Evolutionary conservation across 768 basidiomycete genomes (phyloP).

Genomic region (Boletus pseudo-olivaceus): DNA sequence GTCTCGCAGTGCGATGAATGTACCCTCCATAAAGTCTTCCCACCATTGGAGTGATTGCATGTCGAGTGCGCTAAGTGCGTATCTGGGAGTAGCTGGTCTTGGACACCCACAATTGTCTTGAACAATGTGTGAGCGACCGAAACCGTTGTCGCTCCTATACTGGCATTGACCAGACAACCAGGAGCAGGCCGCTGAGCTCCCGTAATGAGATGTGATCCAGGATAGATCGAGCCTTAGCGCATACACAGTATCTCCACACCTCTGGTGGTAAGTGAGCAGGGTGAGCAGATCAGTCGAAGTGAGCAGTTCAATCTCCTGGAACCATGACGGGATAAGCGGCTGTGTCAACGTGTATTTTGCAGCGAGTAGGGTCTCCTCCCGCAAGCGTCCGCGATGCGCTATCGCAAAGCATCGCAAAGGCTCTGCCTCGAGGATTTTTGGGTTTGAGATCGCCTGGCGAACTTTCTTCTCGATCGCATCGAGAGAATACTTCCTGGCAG

Average conservation of each 20-base stretch:
- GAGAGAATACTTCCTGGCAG: neutral
- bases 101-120: neutral
- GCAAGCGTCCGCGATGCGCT: neutral
- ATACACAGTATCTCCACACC: slow-evolving; percentile 11
- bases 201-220: slow-evolving; percentile 12
- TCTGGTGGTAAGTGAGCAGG: slow-evolving; percentile 19
- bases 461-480: neutral
- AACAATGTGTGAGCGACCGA: no score
- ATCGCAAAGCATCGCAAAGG: neutral
- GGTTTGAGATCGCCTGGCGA: neutral
- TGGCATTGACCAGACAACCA: no score
- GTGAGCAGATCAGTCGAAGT: slow-evolving; percentile 21
- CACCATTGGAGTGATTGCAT: slow-evolving; percentile 8
- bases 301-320: slow-evolving; percentile 26
- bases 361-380: neutral
- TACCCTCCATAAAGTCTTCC: slow-evolving; percentile 17
- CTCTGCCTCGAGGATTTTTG: neutral
- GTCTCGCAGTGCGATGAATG: slow-evolving; percentile 11
- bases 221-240: neutral
- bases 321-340: slow-evolving; percentile 20
- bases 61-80: neutral
- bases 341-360: slow-evolving; percentile 18
- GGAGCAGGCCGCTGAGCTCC: neutral
- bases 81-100: neutral
- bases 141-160: no score